Percentiles rank a stretch among this genome's conserved stretches.
Evolutionary conservation across 2,329 filamentous ascomycete species (phyloP).

Genomic region (Cercospora zeina): DNA sequence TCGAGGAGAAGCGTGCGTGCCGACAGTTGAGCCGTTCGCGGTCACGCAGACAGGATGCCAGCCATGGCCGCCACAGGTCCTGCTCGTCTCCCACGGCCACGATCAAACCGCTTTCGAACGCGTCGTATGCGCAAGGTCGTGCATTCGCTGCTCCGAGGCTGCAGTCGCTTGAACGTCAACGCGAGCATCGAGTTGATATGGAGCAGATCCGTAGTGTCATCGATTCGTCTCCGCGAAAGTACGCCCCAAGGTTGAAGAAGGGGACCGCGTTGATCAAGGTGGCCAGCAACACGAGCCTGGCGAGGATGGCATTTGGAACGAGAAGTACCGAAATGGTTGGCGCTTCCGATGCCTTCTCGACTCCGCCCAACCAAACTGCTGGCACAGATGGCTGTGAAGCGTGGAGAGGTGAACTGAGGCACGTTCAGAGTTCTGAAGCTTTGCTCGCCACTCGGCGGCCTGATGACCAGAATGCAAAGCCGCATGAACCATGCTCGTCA

Average conservation of each 20-base stretch:
- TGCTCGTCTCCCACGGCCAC: constrained; percentile 33
- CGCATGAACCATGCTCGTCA: constrained; percentile 4
- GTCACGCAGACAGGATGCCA: constrained; percentile 11
- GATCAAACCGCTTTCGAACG: constrained; percentile 37
- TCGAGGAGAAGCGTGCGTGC: constrained; percentile 51
- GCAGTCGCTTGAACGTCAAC: constrained; percentile 52
- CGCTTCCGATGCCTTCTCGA: constrained; percentile 30
- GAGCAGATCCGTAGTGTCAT: constrained; percentile 46
- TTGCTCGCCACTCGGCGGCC: constrained; percentile 26
- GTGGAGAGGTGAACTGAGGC: constrained; percentile 31
- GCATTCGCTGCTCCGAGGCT: constrained; percentile 55
- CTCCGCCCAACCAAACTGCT: constrained; percentile 26
- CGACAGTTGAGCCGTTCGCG: constrained; percentile 23
- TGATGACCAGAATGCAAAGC: constrained; percentile 19
- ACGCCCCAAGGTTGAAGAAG: constrained; percentile 29
- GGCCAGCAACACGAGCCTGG: constrained; percentile 33
- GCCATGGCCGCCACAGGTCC: constrained; percentile 30
- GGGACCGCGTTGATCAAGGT: constrained; percentile 30
- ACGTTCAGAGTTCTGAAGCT: constrained; percentile 37
- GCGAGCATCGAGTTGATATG: constrained; percentile 46
- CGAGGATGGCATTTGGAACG: constrained; percentile 27
- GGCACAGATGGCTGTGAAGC: constrained; percentile 17
- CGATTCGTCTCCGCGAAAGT: constrained; percentile 49
- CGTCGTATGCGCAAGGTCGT: constrained; percentile 51
- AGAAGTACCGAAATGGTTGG: constrained; percentile 28